Evolutionary conservation across 139 green algal genomes (phyloP), one percentile per base, ranked within the genome.

Genomic region (Gonium pectorale): DNA sequence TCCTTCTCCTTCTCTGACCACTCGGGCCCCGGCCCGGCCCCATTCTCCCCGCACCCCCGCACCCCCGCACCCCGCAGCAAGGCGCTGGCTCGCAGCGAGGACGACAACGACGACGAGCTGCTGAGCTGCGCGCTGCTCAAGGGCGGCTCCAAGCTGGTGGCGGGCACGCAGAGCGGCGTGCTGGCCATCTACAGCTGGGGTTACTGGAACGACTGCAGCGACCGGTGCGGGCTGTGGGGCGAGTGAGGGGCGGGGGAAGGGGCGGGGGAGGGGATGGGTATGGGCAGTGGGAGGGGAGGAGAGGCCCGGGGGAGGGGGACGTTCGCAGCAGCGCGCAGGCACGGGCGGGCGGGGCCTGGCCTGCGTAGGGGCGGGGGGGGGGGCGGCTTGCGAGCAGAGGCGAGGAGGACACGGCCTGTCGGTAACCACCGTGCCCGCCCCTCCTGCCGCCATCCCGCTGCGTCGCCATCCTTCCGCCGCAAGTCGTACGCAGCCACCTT

Each of bases 81-180:
- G 68, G 67, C 51, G n/a, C 38, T 60, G 1, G 52, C 52, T 0
- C 79, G 80, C 46, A 83, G 85, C n/a, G 96, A 98, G 86, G 89
- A 91, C 38, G 94, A 98, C 71, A 92, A 89, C 0, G 97, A 99
- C 46, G 97, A 99, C 72, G 97, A 99, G 92, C 85, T 99, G 75
- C 87, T 98, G 79, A 96, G 90, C 26, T 90, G 96, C 38, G 90
- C 67, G 17, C 71, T 95, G 2, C 17, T 96, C 19, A 97, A 97
- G 86, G 71, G 80, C 27, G 93, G 94, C 31, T 88, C 81, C 6
- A 97, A 98, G 93, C 63, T 95, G 63, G 90, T 97, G 33, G 91
- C 86, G 46, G 94, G 94, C 49, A 92, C 83, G 13, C 92, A 96
- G 81, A 89, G 73, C 19, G 95, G 95, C 31, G 90, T 95, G 41